phyloP scores from a whole-genome alignment of 148 eudicot species.

The Fallopia convolvulus region DNA sequence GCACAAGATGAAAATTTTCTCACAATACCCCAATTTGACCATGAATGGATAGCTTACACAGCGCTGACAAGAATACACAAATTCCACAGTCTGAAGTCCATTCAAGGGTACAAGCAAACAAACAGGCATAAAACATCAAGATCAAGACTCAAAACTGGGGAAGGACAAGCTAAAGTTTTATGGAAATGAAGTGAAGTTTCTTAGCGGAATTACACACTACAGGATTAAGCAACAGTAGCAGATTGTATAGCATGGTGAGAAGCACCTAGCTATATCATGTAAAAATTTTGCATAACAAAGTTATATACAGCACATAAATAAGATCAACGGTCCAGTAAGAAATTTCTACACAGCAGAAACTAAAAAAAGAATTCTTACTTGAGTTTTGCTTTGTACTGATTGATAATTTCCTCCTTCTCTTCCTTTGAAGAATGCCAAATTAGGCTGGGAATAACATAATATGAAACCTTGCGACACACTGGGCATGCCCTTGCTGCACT shows the following conservation, averaged over 20 bases:
- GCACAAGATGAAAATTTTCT: not conserved
- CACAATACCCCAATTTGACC: not conserved
- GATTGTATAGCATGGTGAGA: not conserved
- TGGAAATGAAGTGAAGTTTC: not conserved
- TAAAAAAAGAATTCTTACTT: constrained; percentile 32
- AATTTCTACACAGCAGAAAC: not conserved
- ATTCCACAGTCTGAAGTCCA: not conserved
- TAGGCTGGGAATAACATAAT: constrained; percentile 88
- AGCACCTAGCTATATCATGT: not conserved
- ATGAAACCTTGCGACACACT: constrained; percentile 84
- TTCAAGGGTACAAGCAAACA: not conserved
- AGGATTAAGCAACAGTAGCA: not conserved
- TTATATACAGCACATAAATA: not conserved
- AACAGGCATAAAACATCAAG: not conserved
- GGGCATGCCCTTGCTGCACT: constrained; percentile 90
- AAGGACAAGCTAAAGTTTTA: not conserved
- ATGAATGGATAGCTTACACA: not conserved
- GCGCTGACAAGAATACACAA: not conserved
- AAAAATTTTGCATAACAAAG: not conserved
- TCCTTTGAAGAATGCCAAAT: constrained; percentile 77
- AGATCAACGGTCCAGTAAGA: not conserved
- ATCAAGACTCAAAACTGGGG: not conserved
- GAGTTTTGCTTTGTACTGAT: constrained; percentile 74
- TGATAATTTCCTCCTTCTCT: constrained; percentile 70
- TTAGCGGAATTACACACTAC: no score